Conservation (phyloP, 441 rosid genomes). For the Euphorbia celastroides region DNA sequence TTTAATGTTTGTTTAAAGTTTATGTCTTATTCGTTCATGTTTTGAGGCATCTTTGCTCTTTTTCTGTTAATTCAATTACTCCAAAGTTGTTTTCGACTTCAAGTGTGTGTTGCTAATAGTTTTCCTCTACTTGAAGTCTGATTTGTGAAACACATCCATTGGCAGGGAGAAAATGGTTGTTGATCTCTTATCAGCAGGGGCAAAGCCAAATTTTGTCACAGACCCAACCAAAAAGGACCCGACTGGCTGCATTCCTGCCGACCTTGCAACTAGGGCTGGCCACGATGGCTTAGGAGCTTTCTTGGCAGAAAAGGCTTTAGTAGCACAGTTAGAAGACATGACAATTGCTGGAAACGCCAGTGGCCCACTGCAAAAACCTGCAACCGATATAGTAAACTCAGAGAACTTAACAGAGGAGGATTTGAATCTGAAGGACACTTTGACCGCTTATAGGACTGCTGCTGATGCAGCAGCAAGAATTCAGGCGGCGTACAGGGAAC, state of each 20-base stretch:
- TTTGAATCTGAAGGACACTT: conserved; percentile 62
- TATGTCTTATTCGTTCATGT: neutral
- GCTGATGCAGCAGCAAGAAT: conserved; percentile 97
- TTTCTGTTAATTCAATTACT: neutral
- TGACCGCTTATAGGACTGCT: conserved; percentile 81
- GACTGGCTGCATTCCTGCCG: conserved; percentile 79
- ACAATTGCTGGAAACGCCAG: conserved; percentile 76
- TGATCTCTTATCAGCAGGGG: conserved; percentile 84
- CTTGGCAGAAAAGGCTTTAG: conserved; percentile 81
- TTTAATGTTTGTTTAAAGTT: neutral
- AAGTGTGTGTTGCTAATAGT: no score
- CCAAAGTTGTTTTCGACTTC: neutral
- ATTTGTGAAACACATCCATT: conserved; percentile 14
- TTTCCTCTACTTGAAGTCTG: conserved; percentile 1
- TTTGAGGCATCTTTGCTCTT: neutral
- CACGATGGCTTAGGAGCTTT: conserved; percentile 85
- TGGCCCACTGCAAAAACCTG: conserved; percentile 54
- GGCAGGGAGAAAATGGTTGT: conserved; percentile 98
- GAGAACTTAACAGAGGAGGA: conserved; percentile 58
- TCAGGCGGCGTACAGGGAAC: conserved; percentile 83
- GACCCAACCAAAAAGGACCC: conserved; percentile 75
- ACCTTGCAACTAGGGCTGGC: conserved; percentile 77
- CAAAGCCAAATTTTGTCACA: conserved; percentile 86
- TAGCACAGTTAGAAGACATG: conserved; percentile 83
- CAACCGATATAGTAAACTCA: conserved; percentile 29